Conservation (phyloP, 1,284 basidiomycete genomes). For the Marasmius fiardii region DNA sequence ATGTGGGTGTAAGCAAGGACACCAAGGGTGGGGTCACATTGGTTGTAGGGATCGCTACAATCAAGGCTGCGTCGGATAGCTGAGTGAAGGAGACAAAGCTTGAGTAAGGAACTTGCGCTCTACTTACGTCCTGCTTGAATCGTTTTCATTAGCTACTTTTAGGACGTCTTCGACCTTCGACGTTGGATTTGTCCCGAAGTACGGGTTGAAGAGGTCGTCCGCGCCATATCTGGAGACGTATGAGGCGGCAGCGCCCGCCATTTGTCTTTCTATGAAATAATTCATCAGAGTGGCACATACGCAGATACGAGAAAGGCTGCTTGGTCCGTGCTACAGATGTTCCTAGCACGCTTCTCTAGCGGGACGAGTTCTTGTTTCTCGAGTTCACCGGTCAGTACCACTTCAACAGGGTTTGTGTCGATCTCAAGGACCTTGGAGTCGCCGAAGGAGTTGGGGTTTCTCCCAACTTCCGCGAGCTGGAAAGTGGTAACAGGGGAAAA, state of each 20-base stretch:
- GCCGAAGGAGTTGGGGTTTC: slow-evolving; percentile 13
- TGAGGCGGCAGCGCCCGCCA: slow-evolving; percentile 12
- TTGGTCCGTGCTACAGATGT: slow-evolving; percentile 30
- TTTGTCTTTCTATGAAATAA: slow-evolving; percentile 3
- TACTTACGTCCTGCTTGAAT: slow-evolving; percentile 16
- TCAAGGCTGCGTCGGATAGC: slow-evolving; percentile 9
- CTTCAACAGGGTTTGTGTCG: slow-evolving; percentile 21
- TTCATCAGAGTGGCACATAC: slow-evolving; percentile 14
- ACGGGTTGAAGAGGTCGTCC: slow-evolving; percentile 16
- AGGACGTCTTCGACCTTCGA: slow-evolving; percentile 12
- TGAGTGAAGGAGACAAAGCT: no score
- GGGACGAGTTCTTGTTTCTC: slow-evolving; percentile 24
- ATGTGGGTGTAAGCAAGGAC: slow-evolving; percentile 19
- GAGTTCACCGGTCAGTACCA: slow-evolving; percentile 28
- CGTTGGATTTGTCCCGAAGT: slow-evolving; percentile 15
- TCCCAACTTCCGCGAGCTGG: slow-evolving; percentile 21
- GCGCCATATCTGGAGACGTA: slow-evolving; percentile 18
- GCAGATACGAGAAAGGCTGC: slow-evolving; percentile 31
- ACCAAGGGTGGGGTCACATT: slow-evolving; percentile 12
- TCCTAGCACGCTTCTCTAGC: slow-evolving; percentile 27
- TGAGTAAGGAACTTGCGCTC: not conserved
- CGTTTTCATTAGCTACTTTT: slow-evolving; percentile 17
- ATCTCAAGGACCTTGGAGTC: slow-evolving; percentile 22
- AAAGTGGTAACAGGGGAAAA: slow-evolving; percentile 32
- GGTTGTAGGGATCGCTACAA: slow-evolving; percentile 17